Evolutionary conservation across 306 rosid genomes (phyloP), one percentile per base, ranked within the genome.

Genomic region (Corylus avellana): DNA sequence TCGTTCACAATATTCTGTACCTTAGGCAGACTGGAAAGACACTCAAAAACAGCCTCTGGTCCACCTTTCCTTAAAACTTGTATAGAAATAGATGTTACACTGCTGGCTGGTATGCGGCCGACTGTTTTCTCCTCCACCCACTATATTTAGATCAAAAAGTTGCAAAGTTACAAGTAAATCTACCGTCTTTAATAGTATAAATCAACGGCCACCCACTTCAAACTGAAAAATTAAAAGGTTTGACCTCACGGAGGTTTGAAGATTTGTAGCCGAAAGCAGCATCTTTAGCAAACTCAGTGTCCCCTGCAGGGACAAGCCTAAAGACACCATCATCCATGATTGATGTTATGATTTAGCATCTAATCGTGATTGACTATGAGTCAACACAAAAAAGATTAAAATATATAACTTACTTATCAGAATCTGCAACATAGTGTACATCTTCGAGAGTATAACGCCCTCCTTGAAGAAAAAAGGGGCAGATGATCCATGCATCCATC

Each of bases 381-480:
- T 67, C n/a, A 39, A 16, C 51, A 39, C 70, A 20, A 10, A 58
- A 62, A 2, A 59, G 8, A 59, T 22, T 25, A 71, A 76, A 78
- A 75, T 73, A 62, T 42, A 68, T 74, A 54, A 44, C 87, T 78
- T 88, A 94, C 98, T 35, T 82, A 77, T 92, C 93, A 61, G 97
- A 90, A 85, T 94, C 98, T 73, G 97, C 90, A 78, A 94, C 97
- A 80, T 84, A 92, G 85, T 94, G 98, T 81, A 90, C 74, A 82
- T 94, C 98, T 16, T 86, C 89, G 1, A 94, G 82, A 32, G 98
- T 94, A 72, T 87, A 94, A 81, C 98, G 97, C 75, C 97, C 97
- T 76, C 98, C 98, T 87, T 94, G 97, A 75, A 91, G 90, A 85
- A 94, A 94, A 85, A 94, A 94, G 32, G 98, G 97, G 83, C 97